Evolutionary conservation across 257 asterid species (phyloP).

Genomic region (Nicotiana obtusifolia): DNA sequence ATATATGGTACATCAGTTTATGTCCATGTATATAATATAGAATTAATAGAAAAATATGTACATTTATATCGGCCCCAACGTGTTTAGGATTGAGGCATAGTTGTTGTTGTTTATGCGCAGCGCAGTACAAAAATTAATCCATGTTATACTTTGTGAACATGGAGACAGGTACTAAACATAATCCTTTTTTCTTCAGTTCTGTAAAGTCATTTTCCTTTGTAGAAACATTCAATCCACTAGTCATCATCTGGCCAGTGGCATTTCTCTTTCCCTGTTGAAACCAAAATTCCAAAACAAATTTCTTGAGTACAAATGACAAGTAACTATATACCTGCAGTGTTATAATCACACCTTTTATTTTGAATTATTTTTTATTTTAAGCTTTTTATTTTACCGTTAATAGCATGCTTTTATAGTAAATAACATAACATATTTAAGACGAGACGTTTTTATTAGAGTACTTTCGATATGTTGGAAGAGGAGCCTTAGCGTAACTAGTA

Average conservation of each 20-base stretch:
- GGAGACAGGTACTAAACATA: conserved; percentile 27
- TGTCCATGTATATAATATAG: neutral
- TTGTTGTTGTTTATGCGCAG: too few species aligned
- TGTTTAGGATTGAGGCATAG: too few species aligned
- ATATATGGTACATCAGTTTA: neutral
- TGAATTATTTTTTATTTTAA: too few species aligned
- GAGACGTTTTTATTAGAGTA: too few species aligned
- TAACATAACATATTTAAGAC: neutral
- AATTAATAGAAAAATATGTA: neutral
- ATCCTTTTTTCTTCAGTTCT: conserved; percentile 36
- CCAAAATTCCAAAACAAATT: neutral
- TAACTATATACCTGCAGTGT: too few species aligned
- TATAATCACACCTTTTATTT: too few species aligned
- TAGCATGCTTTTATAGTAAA: neutral
- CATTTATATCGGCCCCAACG: neutral
- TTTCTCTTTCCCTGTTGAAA: conserved; percentile 28
- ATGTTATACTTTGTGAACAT: conserved; percentile 10
- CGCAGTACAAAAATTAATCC: neutral
- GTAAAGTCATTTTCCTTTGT: conserved; percentile 19
- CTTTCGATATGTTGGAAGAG: too few species aligned
- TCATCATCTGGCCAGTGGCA: conserved; percentile 16
- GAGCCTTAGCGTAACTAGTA: too few species aligned
- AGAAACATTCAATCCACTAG: conserved; percentile 11
- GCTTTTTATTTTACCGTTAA: too few species aligned
- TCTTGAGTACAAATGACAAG: neutral